These are phyloP conservation scores for Margaritispora aquatica DNA, from an alignment of 495 filamentous ascomycete genomes.

Conservation along the genomic window DNA sequence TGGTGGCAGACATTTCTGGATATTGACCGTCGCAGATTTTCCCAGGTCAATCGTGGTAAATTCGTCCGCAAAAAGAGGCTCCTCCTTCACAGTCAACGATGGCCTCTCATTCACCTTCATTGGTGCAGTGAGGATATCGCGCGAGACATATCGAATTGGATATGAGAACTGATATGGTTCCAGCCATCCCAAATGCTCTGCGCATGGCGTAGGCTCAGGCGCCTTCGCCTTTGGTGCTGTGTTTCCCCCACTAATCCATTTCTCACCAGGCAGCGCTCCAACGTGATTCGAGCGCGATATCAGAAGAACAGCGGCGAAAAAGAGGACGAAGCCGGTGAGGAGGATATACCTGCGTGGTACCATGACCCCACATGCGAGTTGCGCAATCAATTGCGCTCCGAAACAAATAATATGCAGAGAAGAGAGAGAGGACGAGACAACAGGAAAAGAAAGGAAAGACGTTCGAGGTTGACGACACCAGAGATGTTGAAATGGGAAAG, in stretches of 20 bases:
- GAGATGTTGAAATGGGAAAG: not conserved
- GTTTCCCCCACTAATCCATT: not conserved
- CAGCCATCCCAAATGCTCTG: constrained; percentile 20
- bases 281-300: not conserved
- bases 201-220: constrained; percentile 3
- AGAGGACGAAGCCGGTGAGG: constrained; percentile 7
- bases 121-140: constrained; percentile 17
- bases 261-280: not conserved
- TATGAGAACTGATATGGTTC: constrained; percentile 20
- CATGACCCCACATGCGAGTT: constrained; percentile 17
- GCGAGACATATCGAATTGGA: constrained; percentile 20
- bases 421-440: not conserved
- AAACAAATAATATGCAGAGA: not conserved
- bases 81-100: constrained; percentile 16
- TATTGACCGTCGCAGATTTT: constrained; percentile 6
- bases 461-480: not conserved
- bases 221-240: not conserved
- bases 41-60: constrained; percentile 11
- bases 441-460: not conserved
- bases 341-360: constrained; percentile 16
- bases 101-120: constrained; percentile 6
- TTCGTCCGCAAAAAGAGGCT: constrained; percentile 20
- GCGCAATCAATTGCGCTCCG: not conserved
- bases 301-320: constrained; percentile 12
- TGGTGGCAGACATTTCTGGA: constrained; percentile 13